These are phyloP conservation scores for Mycena albidolilacea DNA, from an alignment of 768 basidiomycete species.

Conservation along the genomic window DNA sequence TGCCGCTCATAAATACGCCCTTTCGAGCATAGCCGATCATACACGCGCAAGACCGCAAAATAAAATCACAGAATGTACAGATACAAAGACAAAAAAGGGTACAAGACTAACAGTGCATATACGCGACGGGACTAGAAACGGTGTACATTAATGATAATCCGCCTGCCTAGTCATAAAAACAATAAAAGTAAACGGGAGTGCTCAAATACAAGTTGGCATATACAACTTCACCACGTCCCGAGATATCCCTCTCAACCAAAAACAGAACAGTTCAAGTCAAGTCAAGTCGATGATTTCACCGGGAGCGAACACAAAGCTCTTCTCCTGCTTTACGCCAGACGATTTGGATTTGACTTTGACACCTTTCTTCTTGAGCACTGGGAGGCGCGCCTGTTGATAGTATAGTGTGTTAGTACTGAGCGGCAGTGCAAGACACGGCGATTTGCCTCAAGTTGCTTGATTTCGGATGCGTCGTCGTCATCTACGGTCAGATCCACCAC, in stretches of 20 bases:
- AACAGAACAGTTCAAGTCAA: not conserved
- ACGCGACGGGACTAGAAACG: no score
- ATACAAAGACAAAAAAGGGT: not conserved
- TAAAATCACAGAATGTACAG: no score
- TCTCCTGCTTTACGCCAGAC: slow-evolving; percentile 8
- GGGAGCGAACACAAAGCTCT: not conserved
- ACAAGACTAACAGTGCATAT: no score
- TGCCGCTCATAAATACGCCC: no score
- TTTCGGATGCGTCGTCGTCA: slow-evolving; percentile 8
- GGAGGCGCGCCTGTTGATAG: slow-evolving; percentile 7
- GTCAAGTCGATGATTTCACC: slow-evolving; percentile 23
- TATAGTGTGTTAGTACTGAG: no score
- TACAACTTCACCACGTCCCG: no score
- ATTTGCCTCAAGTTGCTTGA: slow-evolving; percentile 22
- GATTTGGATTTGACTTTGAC: not conserved
- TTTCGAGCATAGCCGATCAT: no score
- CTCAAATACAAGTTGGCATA: no score
- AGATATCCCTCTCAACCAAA: not conserved
- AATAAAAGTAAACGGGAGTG: no score
- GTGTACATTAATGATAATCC: no score
- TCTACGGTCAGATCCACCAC: slow-evolving; percentile 17
- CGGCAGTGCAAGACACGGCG: not conserved
- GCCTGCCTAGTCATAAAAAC: not conserved
- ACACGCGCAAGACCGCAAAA: no score
- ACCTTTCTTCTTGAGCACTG: slow-evolving; percentile 2